These are phyloP conservation scores for Aspergillus chevalieri DNA, from an alignment of 2,329 filamentous ascomycete genomes.

Conservation along the genomic window DNA sequence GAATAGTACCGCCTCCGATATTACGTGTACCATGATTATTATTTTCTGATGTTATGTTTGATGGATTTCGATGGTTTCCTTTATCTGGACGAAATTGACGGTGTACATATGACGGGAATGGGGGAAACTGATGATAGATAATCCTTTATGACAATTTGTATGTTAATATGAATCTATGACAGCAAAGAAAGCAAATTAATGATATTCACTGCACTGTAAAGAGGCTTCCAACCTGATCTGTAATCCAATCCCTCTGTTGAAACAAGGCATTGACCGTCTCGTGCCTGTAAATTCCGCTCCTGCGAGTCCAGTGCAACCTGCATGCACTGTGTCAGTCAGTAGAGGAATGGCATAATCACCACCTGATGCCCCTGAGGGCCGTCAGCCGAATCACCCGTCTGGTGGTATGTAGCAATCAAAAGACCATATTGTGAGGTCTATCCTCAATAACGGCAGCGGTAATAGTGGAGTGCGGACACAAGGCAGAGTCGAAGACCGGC, in stretches of 20 bases:
- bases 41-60: neutral
- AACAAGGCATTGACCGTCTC: conserved; percentile 4
- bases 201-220: neutral
- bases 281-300: conserved; percentile 11
- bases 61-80: conserved; percentile 1
- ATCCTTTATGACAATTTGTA: conserved; percentile 5
- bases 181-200: neutral
- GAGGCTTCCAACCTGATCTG: neutral
- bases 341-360: neutral
- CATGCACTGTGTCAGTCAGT: conserved; percentile 4
- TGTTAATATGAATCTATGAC: conserved; percentile 3
- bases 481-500: neutral
- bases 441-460: no score
- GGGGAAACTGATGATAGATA: conserved; percentile 8
- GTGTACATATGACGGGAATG: conserved; percentile 18
- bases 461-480: neutral
- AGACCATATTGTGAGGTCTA: neutral
- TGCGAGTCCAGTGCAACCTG: conserved; percentile 15
- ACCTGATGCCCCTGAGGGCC: neutral
- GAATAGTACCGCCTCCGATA: neutral
- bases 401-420: neutral
- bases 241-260: neutral
- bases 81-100: conserved; percentile 1
- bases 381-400: neutral
- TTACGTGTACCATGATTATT: conserved; percentile 8